A percentile compares a stretch with the other conserved stretches of the same genome.
Evolutionary conservation across 495 filamentous ascomycete genomes (phyloP).

Genomic region (Hamigera avellanea): DNA sequence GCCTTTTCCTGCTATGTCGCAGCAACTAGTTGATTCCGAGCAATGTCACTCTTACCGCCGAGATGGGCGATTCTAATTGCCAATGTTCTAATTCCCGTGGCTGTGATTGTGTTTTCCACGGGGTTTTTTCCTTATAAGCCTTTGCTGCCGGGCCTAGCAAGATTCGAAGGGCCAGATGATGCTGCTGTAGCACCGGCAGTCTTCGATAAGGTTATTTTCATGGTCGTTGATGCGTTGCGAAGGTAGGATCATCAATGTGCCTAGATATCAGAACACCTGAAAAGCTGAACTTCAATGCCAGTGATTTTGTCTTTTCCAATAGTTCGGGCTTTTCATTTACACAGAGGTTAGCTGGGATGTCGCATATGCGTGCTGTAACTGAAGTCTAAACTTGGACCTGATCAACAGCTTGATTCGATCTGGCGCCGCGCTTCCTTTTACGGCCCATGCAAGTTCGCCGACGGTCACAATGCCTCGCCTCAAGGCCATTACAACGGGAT

Average conservation of each 20-base stretch:
- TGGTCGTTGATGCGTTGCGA: conserved; percentile 92
- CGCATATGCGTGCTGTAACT: background rate
- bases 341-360: conserved; percentile 53
- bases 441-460: conserved; percentile 88
- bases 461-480: conserved; percentile 98
- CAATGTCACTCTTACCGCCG: conserved; percentile 10
- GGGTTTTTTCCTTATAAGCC: conserved; percentile 99
- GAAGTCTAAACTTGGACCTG: conserved; percentile 1
- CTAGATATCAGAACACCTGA: background rate
- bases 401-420: conserved; percentile 61
- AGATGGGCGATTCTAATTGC: conserved; percentile 27
- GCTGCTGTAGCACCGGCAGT: conserved; percentile 34
- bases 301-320: conserved; percentile 86
- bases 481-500: conserved; percentile 95
- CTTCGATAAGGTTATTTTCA: conserved; percentile 88
- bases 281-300: conserved; percentile 21
- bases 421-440: conserved; percentile 83
- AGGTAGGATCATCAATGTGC: conserved; percentile 42
- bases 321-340: conserved; percentile 79
- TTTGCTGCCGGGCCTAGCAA: conserved; percentile 71
- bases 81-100: conserved; percentile 68
- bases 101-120: conserved; percentile 71
- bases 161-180: conserved; percentile 39
- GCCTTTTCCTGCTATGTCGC: too few relatives aligned
- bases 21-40: too few relatives aligned